Evolutionary conservation across 441 rosid species (phyloP), one percentile per base, ranked within the genome.

Genomic region (Biscutella laevigata): DNA sequence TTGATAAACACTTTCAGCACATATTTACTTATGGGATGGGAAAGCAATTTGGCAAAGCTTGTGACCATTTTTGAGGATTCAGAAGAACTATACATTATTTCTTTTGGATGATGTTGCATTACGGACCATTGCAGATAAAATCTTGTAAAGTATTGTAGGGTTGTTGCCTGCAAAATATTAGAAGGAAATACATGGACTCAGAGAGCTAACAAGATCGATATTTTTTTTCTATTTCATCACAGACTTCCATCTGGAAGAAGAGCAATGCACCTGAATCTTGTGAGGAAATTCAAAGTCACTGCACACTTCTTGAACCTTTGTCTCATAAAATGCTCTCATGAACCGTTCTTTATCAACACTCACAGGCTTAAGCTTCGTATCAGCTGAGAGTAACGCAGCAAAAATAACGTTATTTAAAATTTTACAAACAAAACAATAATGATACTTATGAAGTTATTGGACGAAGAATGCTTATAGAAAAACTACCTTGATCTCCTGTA

Each of bases 91-190:
- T 80, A 91, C 98, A 88, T 91, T 67, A 91, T 79, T 53, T 88
- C 75, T 68, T 88, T 91, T 37, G 98, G 96, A 63, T 84, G 90
- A 71, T 84, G 96, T 61, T 90, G 92, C 98, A 90, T 90, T 72
- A 91, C 95, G 14, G 98, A 88, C 95, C 98, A 91, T 30, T 81
- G 88, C 67, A 91, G 77, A 72, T 91, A 91, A 69, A 91, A 91
- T 63, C 98, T 81, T 73, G 88, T 91, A 70, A 91, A 91, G 79
- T 85, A 91, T 42, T 82, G 72, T 32, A 91, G 91, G 24, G 96
- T 95, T 4, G 98, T 91, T 44, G 87, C 98, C 98, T 91, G 76
- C 65, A 82, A 64, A 53, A 49, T 44, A 70, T 15, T 28, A 11
- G 0, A 49, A 42, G 42, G 33, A 6, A 53, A 59, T 37, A 54